phyloP scores from a whole-genome alignment of 2,329 filamentous ascomycete species.

The Xylariales sp. region DNA sequence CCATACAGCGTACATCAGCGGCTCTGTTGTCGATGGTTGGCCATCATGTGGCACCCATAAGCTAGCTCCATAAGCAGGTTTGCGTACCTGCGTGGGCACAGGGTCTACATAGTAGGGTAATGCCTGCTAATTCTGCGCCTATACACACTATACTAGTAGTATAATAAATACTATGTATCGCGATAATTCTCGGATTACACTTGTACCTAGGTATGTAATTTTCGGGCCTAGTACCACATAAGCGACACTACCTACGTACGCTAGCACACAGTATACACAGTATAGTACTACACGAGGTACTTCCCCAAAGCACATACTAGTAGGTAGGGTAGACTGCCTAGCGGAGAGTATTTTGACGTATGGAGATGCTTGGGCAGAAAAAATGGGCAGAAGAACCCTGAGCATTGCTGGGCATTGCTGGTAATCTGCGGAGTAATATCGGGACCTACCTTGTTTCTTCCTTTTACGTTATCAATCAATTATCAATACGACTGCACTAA shows the following conservation, averaged over 20 bases:
- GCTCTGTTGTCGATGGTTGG: neutral
- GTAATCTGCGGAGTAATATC: no score
- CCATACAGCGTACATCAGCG: neutral
- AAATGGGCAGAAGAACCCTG: no score
- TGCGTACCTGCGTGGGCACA: constrained; percentile 6
- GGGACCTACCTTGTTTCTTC: no score
- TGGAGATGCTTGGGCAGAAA: no score
- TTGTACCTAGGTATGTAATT: neutral
- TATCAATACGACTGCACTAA: constrained; percentile 1
- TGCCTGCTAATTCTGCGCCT: neutral
- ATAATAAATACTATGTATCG: no score
- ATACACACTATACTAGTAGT: neutral
- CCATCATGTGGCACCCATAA: neutral
- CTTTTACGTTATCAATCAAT: no score
- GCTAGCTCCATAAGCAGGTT: neutral
- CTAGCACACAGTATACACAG: no score
- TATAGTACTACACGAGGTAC: no score
- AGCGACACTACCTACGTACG: neutral
- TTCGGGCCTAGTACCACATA: constrained; percentile 8
- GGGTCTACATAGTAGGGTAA: neutral
- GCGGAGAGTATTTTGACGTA: no score
- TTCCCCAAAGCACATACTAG: no score
- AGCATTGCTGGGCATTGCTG: no score
- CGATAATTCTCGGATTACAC: neutral
- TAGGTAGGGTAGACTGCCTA: no score